Conservation (phyloP, 768 basidiomycete genomes). For the Suillus paluster region DNA sequence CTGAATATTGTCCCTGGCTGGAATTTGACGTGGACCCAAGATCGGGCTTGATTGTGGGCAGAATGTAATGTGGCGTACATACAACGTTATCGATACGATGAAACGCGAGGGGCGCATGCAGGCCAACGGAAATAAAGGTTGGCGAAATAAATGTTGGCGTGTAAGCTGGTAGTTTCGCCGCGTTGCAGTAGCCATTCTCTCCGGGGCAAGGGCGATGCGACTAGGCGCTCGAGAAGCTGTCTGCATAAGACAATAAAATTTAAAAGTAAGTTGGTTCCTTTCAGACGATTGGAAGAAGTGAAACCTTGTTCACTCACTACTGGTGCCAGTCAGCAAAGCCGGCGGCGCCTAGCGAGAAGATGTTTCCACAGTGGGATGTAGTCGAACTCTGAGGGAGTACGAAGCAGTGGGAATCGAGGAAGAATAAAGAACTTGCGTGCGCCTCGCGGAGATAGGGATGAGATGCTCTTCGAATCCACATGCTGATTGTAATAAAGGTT, state of each 20-base stretch:
- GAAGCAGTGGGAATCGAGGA: not conserved
- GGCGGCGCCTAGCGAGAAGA: not conserved
- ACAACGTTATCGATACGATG: not conserved
- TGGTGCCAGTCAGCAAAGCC: not conserved
- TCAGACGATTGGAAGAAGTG: conserved; percentile 12
- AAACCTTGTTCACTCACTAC: conserved; percentile 15
- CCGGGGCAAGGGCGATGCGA: not conserved
- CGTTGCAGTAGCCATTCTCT: not conserved
- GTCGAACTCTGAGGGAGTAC: too few relatives aligned
- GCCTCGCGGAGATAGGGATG: conserved; percentile 16
- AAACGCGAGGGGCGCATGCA: not conserved
- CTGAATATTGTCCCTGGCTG: not conserved
- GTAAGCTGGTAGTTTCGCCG: conserved; percentile 1
- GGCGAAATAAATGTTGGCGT: not conserved
- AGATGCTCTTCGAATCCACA: conserved; percentile 9
- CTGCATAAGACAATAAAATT: not conserved
- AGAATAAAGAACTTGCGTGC: not conserved
- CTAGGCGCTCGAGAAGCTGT: not conserved
- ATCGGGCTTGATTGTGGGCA: not conserved
- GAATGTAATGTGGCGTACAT: not conserved
- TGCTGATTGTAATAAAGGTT: conserved; percentile 10
- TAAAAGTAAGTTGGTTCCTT: not conserved
- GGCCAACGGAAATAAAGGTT: conserved; percentile 1
- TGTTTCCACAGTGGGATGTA: too few relatives aligned
- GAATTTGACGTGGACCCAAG: not conserved